Base-by-base conservation (phyloP, 129 eudicot genomes). In the Solidago caesia region DNA sequence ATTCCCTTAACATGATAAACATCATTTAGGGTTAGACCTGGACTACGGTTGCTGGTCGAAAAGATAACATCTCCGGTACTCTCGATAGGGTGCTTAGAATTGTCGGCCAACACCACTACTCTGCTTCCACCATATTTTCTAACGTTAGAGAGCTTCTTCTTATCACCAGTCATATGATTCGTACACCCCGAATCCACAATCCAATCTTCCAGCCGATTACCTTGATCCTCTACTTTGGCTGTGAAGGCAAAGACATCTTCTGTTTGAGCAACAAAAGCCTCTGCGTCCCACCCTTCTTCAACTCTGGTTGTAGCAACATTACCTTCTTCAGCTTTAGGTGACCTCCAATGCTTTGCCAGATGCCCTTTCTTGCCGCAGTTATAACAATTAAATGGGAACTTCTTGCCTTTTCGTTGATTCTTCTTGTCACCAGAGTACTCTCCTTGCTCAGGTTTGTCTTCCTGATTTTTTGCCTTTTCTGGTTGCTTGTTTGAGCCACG, bases 31-130 rank as follows among this genome's bases (percentile, higher is more conserved):
- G 64, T 59, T 59, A 59, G n/a, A 2, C 67, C 67, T 2, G 39
- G 44, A 47, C 52, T 39, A 8, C 15, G 46, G 1, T 63, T 14
- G 12, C 46, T 43, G 10, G 47, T 7, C 9, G 68, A 16, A 39
- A 63, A 63, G 5, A 7, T 41, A 6, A 63, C 68, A 12, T 63
- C 47, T 2, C 68, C 68, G 16, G 41, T 39, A 47, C 41, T 42
- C 12, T 63, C 68, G 21, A 63, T 63, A 7, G 46, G 15, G 15
- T 63, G 68, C 44, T 12, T 63, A 15, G 68, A 63, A 6, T 63
- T 63, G 13, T 63, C 68, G 2, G 68, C 68, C 5, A 63, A 43
- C 10, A 63, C 68, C 68, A 63, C 68, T 26, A 33, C 29, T 33
- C 16, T 42, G 15, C 68, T 63, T 33, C 68, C 68, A 7, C 21